These are phyloP conservation scores for Mycena belliarum DNA, from an alignment of 768 basidiomycete species.

Conservation along the genomic window DNA sequence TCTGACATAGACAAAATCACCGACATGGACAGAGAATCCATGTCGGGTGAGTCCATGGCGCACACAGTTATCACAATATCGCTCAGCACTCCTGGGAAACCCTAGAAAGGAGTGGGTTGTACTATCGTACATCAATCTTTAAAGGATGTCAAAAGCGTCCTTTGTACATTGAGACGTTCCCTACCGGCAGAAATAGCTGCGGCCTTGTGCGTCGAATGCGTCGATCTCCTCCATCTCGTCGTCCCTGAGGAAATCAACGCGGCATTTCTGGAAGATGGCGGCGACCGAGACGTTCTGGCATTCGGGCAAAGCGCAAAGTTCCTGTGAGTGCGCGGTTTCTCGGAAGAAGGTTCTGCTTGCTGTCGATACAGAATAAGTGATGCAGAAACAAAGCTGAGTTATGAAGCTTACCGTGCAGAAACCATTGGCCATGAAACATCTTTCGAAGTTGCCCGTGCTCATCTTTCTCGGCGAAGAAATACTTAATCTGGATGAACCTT, in stretches of 20 bases:
- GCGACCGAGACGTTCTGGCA: constrained; percentile 59
- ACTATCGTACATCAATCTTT: constrained; percentile 55
- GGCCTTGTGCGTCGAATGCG: constrained; percentile 35
- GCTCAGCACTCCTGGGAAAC: constrained; percentile 35
- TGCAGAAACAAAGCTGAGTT: neutral
- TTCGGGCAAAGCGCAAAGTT: constrained; percentile 53
- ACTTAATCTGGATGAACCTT: constrained; percentile 76
- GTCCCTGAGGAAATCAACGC: constrained; percentile 42
- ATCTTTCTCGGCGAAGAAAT: constrained; percentile 50
- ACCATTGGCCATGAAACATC: constrained; percentile 74
- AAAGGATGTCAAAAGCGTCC: constrained; percentile 4
- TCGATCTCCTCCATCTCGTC: constrained; percentile 51
- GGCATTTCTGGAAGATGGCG: constrained; percentile 60
- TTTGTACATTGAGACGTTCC: no score
- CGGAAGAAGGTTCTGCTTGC: constrained; percentile 60
- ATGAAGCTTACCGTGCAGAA: constrained; percentile 52
- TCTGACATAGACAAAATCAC: constrained; percentile 65
- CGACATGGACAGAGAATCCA: constrained; percentile 46
- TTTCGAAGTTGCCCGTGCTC: constrained; percentile 32
- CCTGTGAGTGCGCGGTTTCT: constrained; percentile 63
- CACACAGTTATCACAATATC: constrained; percentile 52
- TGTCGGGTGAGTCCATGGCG: constrained; percentile 38
- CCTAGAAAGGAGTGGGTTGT: constrained; percentile 47
- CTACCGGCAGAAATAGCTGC: constrained; percentile 55
- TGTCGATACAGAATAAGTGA: neutral